Evolutionary conservation across 148 eudicot species (phyloP).

Genomic region (Suaeda aralocaspica): DNA sequence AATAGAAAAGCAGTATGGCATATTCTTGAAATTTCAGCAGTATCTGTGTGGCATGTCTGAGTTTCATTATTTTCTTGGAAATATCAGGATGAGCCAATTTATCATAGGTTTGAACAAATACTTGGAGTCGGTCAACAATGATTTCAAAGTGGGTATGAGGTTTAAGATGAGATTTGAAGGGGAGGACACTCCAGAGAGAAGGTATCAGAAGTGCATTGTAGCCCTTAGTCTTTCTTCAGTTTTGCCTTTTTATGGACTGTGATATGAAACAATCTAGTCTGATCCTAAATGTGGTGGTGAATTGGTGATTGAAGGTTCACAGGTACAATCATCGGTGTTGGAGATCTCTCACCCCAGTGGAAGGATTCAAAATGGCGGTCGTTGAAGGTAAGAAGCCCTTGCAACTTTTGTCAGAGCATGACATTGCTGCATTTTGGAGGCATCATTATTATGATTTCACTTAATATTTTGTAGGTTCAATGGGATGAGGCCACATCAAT

Average conservation of each 20-base stretch:
- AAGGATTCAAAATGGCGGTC: conserved; percentile 79
- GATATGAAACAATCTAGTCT: background rate
- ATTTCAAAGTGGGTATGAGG: conserved; percentile 66
- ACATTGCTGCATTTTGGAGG: background rate
- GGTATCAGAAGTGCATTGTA: conserved; percentile 32
- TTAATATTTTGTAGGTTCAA: conserved; percentile 55
- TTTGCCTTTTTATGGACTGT: background rate
- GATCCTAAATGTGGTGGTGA: conserved; percentile 1
- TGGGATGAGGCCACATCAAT: conserved; percentile 93
- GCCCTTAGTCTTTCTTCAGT: background rate
- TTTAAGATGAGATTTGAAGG: conserved; percentile 97
- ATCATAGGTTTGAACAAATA: conserved; percentile 90
- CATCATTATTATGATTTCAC: background rate
- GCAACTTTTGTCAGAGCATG: background rate
- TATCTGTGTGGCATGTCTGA: background rate
- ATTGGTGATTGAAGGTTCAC: conserved; percentile 54
- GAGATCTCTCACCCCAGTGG: conserved; percentile 74
- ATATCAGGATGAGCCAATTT: conserved; percentile 84
- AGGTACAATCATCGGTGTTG: conserved; percentile 83
- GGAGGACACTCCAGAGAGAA: conserved; percentile 86
- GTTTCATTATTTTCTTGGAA: conserved; percentile 4
- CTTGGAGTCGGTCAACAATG: conserved; percentile 62
- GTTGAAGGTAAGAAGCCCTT: conserved; percentile 50
- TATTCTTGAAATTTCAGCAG: background rate
- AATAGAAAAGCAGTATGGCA: background rate